Evolutionary conservation across 1,139 yeast genomes (phyloP), one percentile per base, ranked within the genome.

Genomic region (Arxiozyma heterogenica): DNA sequence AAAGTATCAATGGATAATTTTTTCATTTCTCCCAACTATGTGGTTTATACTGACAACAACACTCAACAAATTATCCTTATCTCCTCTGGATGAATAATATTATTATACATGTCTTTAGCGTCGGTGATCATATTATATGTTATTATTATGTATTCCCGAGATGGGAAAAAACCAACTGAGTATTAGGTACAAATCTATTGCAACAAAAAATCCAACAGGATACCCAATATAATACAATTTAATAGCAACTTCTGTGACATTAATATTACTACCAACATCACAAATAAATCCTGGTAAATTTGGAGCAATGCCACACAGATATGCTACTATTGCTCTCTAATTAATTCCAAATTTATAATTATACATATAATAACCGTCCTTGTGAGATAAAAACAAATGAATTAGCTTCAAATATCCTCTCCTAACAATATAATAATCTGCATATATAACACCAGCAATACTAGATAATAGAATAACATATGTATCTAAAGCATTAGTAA

Each of bases 401-500:
- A 79, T 75, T 51, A 89, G 70, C 57, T 78, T 75, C 59, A 87
- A 65, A 65, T 76, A 77, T 47, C 96, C 96, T 69, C 90, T 81
- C 72, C 87, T 80, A 23, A 89, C 81, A 57, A 83, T 75, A 69
- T 76, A 86, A 71, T 87, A 90, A 70, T 90, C 96, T 54, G 84
- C 75, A 57, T 83, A 79, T 52, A 87, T 79, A 47, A 86, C 90
- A 58, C 96, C 96, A 11, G 93, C 91, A 67, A 90, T 86, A 38
- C 95, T 80, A 1, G 94, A 86, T 53, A 90, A 74, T 77, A 90
- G 89, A 30, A 89, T 93, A 0, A 96, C 78, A 69, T 88, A 90
- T 0, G 96, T 95, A 34, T 90, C 81, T 57, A 90, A 73, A 61
- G 89, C 90, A 30, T 93, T 84, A 42, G 95, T 86, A 74, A 90